Conservation (phyloP, 345 rosid genomes). For the Boechera divaricarpa region DNA sequence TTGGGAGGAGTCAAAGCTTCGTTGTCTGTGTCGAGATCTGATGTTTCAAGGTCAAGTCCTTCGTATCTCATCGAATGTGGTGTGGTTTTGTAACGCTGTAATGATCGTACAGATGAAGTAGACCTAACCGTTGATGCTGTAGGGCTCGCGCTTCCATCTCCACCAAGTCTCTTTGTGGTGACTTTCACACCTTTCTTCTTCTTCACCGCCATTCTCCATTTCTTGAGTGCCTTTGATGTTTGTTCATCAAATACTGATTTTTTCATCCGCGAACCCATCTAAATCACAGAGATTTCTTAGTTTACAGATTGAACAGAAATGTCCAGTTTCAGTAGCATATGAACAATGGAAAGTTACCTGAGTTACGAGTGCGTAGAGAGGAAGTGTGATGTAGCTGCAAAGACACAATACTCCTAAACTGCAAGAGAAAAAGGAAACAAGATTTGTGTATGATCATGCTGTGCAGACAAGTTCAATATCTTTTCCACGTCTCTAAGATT, state of each 20-base stretch:
- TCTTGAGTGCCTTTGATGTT: constrained; percentile 88
- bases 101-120: constrained; percentile 44
- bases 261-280: constrained; percentile 97
- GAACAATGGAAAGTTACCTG: constrained; percentile 58
- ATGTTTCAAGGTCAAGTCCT: constrained; percentile 53
- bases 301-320: background rate
- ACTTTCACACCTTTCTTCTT: constrained; percentile 55
- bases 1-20: constrained; percentile 67
- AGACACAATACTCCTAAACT: constrained; percentile 65
- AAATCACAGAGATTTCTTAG: background rate
- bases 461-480: background rate
- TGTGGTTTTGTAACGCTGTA: constrained; percentile 80
- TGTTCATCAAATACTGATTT: constrained; percentile 92
- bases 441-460: background rate
- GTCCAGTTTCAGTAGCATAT: background rate
- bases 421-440: constrained; percentile 37
- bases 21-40: constrained; percentile 64
- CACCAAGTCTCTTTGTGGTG: constrained; percentile 54
- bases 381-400: constrained; percentile 95
- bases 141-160: constrained; percentile 52
- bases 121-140: constrained; percentile 44
- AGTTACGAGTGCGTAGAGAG: constrained; percentile 87
- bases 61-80: constrained; percentile 75
- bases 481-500: background rate
- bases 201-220: constrained; percentile 84